Evolutionary conservation across 2,329 filamentous ascomycete species (phyloP).

Genomic region (Penicillium sp.): DNA sequence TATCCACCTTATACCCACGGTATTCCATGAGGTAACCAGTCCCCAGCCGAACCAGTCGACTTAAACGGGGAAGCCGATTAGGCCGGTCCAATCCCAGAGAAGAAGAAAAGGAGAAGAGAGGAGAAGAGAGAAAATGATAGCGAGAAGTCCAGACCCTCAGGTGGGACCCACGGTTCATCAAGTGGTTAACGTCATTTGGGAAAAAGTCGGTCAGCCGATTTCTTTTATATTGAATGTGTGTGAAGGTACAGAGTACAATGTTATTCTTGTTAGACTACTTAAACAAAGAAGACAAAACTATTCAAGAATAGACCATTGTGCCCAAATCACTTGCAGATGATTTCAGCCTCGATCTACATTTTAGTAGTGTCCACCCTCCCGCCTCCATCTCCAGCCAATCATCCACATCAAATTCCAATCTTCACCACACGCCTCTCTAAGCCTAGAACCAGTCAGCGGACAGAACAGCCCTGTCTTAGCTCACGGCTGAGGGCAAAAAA

Average conservation of each 20-base stretch:
- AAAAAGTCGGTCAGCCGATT: not conserved
- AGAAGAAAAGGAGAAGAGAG: not conserved
- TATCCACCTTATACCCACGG: not conserved
- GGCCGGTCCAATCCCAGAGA: not conserved
- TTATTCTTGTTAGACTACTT: too few relatives aligned
- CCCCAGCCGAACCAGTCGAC: not conserved
- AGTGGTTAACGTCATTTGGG: slow-evolving; percentile 1
- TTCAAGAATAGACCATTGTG: too few relatives aligned
- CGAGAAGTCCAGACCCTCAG: too few relatives aligned
- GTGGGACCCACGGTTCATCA: slow-evolving; percentile 1
- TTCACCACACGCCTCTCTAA: slow-evolving; percentile 2
- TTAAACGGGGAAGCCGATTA: not conserved
- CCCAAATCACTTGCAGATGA: slow-evolving; percentile 2
- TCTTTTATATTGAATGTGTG: too few relatives aligned
- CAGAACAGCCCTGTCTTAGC: slow-evolving; percentile 11
- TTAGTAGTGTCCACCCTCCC: slow-evolving; percentile 13
- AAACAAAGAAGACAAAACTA: too few relatives aligned
- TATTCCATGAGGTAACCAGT: not conserved
- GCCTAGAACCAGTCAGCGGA: slow-evolving; percentile 16
- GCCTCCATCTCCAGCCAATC: slow-evolving; percentile 15
- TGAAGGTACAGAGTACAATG: too few relatives aligned
- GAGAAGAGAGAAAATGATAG: not conserved
- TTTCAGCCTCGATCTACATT: not conserved
- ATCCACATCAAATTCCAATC: slow-evolving; percentile 4
- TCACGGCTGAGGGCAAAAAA: slow-evolving; percentile 16